Percentiles rank a stretch among this genome's conserved stretches.
phyloP scores from a whole-genome alignment of 352 stramenopile species.

The Thalassiosira exigua region DNA sequence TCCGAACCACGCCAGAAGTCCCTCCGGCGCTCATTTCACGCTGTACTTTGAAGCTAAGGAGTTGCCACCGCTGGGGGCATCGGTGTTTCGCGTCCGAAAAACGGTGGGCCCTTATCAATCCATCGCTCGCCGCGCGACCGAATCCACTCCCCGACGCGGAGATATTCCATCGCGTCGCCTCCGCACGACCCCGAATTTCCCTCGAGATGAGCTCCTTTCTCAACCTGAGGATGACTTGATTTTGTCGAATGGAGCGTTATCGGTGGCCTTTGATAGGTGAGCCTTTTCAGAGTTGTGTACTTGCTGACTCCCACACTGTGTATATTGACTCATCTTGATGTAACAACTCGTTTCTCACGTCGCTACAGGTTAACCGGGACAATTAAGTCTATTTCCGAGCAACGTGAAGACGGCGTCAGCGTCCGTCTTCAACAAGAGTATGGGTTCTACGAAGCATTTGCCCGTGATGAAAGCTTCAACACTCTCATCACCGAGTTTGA shows the following conservation, averaged over 20 bases:
- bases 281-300: too few relatives aligned
- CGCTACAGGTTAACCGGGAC: constrained; percentile 53
- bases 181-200: background rate
- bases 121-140: background rate
- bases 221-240: constrained; percentile 46
- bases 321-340: too few relatives aligned
- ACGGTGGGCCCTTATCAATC: too few relatives aligned
- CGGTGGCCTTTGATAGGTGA: constrained; percentile 58
- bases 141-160: background rate
- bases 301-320: too few relatives aligned
- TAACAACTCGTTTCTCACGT: too few relatives aligned
- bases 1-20: constrained; percentile 38
- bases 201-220: too few relatives aligned
- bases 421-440: constrained; percentile 60
- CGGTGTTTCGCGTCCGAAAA: constrained; percentile 58
- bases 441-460: constrained; percentile 65
- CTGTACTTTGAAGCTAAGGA: constrained; percentile 66
- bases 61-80: constrained; percentile 56
- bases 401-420: constrained; percentile 14
- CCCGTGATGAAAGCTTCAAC: background rate
- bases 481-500: too few relatives aligned
- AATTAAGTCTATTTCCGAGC: constrained; percentile 40
- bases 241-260: constrained; percentile 60
- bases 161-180: background rate
- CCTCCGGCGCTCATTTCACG: constrained; percentile 30